Evolutionary conservation across 2,329 filamentous ascomycete genomes (phyloP).

Genomic region (Penicillium crustosum): DNA sequence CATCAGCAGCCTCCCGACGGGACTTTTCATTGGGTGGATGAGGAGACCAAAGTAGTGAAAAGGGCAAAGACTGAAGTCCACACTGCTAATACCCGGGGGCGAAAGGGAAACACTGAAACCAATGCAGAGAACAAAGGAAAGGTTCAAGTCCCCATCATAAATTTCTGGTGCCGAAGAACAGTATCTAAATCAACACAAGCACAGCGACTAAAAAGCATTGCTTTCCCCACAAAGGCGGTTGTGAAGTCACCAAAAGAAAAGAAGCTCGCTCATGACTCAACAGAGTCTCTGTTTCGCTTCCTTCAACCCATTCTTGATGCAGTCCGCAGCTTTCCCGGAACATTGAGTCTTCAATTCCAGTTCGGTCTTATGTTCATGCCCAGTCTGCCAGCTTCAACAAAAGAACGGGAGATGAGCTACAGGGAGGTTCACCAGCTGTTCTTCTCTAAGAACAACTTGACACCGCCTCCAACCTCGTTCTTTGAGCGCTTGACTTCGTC

Average conservation of each 20-base stretch:
- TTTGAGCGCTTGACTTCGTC: slow-evolving; percentile 40
- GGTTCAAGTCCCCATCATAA: background rate
- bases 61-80: background rate
- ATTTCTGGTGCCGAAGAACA: background rate
- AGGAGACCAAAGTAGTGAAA: background rate
- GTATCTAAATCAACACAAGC: background rate
- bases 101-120: background rate
- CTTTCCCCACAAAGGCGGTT: background rate
- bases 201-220: background rate
- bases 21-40: background rate
- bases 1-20: background rate
- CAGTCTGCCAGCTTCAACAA: slow-evolving; percentile 28
- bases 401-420: slow-evolving; percentile 7
- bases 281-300: slow-evolving; percentile 27
- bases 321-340: slow-evolving; percentile 37
- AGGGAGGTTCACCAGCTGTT: slow-evolving; percentile 35
- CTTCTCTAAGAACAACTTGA: slow-evolving; percentile 28
- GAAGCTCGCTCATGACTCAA: background rate
- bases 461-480: slow-evolving; percentile 35
- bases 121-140: background rate
- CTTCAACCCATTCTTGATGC: slow-evolving; percentile 36
- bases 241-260: background rate
- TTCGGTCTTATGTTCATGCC: slow-evolving; percentile 37
- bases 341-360: slow-evolving; percentile 37
- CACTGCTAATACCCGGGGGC: background rate